Percentiles rank a stretch among this genome's conserved stretches.
Evolutionary conservation across 768 basidiomycete genomes (phyloP).

Genomic region (Pulveroboletus sp.): DNA sequence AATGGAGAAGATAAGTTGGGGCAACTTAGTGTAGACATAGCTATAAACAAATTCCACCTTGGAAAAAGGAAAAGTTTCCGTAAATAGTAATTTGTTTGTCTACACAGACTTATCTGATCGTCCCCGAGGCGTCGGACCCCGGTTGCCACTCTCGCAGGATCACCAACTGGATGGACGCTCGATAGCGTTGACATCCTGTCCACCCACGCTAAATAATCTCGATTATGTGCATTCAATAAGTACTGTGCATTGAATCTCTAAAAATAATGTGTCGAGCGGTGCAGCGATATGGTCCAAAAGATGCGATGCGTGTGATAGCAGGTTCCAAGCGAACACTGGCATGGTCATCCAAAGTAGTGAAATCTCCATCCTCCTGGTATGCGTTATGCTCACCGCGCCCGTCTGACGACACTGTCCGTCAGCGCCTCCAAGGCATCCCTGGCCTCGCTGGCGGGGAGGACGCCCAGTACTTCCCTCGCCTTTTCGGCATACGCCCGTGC

Average conservation of each 20-base stretch:
- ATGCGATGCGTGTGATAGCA: not conserved
- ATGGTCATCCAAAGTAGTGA: not conserved
- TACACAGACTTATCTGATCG: too few species aligned
- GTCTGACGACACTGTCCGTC: conserved; percentile 62
- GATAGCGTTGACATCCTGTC: too few species aligned
- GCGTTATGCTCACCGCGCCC: conserved; percentile 46
- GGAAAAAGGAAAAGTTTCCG: too few species aligned
- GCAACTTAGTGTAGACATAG: too few species aligned
- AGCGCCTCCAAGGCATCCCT: conserved; percentile 70
- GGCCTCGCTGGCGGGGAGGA: conserved; percentile 79
- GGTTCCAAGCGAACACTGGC: not conserved
- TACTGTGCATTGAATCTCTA: not conserved
- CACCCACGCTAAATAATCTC: not conserved
- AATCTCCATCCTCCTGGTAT: not conserved
- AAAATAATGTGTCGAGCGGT: not conserved
- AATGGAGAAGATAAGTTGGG: too few species aligned
- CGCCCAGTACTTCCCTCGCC: conserved; percentile 63
- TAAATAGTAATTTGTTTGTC: too few species aligned
- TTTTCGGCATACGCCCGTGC: conserved; percentile 72
- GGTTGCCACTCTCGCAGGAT: too few species aligned
- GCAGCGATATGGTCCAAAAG: not conserved
- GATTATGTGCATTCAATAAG: conserved; percentile 1
- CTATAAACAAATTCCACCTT: too few species aligned
- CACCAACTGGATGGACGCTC: too few species aligned
- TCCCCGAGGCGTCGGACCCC: too few species aligned